Percentiles rank a stretch among this genome's conserved stretches.
Conservation (phyloP, 768 basidiomycete genomes). For the Boletus tylopilopsis region DNA sequence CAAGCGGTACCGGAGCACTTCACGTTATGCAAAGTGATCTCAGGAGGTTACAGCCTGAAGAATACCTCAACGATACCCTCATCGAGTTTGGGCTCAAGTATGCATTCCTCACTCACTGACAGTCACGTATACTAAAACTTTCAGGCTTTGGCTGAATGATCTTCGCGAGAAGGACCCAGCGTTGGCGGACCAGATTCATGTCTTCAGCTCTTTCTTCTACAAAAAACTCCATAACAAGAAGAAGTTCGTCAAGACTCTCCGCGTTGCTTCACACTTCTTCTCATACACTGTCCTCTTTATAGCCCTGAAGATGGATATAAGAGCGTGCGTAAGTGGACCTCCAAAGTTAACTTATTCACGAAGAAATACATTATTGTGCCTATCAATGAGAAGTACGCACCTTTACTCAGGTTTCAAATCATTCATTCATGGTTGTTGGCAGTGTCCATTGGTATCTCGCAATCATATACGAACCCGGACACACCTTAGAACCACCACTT, state of each 20-base stretch:
- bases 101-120: conserved; percentile 23
- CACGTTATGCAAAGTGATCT: conserved; percentile 80
- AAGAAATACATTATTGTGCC: conserved; percentile 95
- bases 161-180: conserved; percentile 53
- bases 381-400: conserved; percentile 88
- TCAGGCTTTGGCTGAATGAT: conserved; percentile 66
- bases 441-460: conserved; percentile 98
- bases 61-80: conserved; percentile 93
- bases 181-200: conserved; percentile 70
- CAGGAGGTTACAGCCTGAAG: conserved; percentile 66
- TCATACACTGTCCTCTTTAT: conserved; percentile 17
- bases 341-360: conserved; percentile 79
- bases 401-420: not conserved
- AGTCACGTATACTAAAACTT: conserved; percentile 2
- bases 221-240: conserved; percentile 75
- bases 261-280: not conserved
- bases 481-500: conserved; percentile 50
- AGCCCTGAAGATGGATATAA: conserved; percentile 67
- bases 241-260: conserved; percentile 38
- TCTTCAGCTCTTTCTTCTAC: conserved; percentile 98
- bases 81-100: conserved; percentile 96
- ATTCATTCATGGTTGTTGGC: conserved; percentile 6
- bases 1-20: conserved; percentile 65
- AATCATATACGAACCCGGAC: conserved; percentile 81
- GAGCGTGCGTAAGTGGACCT: conserved; percentile 92